Evolutionary conservation across 2,329 filamentous ascomycete genomes (phyloP).

Genomic region (Rutstroemia sp.): DNA sequence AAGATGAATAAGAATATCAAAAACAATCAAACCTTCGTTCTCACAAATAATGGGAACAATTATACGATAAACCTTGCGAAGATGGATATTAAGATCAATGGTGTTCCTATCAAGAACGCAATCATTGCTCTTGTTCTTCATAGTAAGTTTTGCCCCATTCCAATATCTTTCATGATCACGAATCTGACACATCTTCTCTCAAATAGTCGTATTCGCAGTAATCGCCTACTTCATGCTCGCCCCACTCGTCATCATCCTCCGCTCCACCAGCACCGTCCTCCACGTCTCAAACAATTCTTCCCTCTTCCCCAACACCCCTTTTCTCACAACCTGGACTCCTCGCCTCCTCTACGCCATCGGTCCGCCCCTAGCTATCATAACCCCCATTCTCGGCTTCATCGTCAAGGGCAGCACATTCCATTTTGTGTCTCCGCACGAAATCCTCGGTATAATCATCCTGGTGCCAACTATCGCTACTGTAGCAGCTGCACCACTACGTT

Average conservation of each 20-base stretch:
- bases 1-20: neutral
- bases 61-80: conserved; percentile 1
- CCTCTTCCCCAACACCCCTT: conserved; percentile 1
- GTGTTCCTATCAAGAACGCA: neutral
- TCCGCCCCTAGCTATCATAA: neutral
- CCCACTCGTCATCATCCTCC: conserved; percentile 1
- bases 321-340: conserved; percentile 1
- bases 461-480: neutral
- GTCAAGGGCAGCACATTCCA: neutral
- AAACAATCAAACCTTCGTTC: conserved; percentile 6
- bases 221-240: neutral
- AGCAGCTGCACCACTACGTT: neutral
- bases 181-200: neutral
- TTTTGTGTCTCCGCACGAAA: conserved; percentile 9
- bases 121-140: neutral
- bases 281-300: conserved; percentile 4
- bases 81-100: conserved; percentile 3
- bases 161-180: neutral
- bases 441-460: conserved; percentile 5
- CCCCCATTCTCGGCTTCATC: neutral
- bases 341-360: neutral
- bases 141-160: neutral
- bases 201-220: neutral
- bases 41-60: conserved; percentile 2
- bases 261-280: conserved; percentile 6